Percentiles rank a stretch among this genome's conserved stretches.
These are phyloP conservation scores for Pythium angustatum DNA, from an alignment of 352 stramenopile genomes.

Conservation along the genomic window DNA sequence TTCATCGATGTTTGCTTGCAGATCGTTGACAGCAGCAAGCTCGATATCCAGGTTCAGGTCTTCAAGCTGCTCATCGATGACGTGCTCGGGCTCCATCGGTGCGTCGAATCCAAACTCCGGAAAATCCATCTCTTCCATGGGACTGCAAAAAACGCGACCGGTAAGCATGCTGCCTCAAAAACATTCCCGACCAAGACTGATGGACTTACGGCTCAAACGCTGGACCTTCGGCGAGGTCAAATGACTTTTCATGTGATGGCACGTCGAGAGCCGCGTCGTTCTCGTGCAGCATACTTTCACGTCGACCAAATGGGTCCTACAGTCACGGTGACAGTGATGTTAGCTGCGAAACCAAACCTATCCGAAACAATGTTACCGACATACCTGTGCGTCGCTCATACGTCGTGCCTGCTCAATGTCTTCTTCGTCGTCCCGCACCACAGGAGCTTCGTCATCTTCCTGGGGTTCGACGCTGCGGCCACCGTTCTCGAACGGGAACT, in stretches of 20 bases:
- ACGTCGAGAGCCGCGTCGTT: constrained; percentile 7
- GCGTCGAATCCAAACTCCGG: constrained; percentile 59
- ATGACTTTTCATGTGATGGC: constrained; percentile 22
- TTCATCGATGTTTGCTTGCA: constrained; percentile 64
- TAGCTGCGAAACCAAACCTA: background rate
- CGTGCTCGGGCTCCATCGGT: constrained; percentile 46
- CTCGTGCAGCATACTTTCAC: constrained; percentile 23
- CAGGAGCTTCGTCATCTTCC: constrained; percentile 23
- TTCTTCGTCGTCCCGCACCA: constrained; percentile 29
- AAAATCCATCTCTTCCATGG: constrained; percentile 44
- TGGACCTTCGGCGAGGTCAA: constrained; percentile 26
- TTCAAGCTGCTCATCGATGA: constrained; percentile 48
- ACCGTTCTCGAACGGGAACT: constrained; percentile 62
- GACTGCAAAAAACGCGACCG: constrained; percentile 19
- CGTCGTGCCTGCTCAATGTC: constrained; percentile 69
- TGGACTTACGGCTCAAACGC: constrained; percentile 14
- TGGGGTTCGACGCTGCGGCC: constrained; percentile 8
- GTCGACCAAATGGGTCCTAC: constrained; percentile 10
- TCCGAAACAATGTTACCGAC: background rate
- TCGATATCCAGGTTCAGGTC: constrained; percentile 83
- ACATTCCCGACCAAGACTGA: no score
- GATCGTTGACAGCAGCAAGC: constrained; percentile 74
- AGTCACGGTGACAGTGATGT: background rate
- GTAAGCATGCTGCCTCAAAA: no score
- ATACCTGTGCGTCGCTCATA: constrained; percentile 63